Conservation (phyloP, 2,329 filamentous ascomycete genomes). For the Pseudocercospora eumusae region DNA sequence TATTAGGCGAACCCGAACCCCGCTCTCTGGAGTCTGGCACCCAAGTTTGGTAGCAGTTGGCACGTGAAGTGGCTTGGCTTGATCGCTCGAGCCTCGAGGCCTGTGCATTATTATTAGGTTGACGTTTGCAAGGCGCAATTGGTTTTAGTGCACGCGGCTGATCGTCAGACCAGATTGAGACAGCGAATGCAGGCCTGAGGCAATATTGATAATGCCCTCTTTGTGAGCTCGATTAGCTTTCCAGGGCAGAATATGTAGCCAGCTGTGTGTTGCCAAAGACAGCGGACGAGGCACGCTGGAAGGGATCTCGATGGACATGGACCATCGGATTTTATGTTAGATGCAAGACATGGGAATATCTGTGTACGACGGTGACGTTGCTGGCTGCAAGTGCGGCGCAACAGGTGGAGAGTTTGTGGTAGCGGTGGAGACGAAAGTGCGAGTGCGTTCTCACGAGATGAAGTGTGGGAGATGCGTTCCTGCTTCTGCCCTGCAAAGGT, state of each 20-base stretch:
- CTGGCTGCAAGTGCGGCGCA: neutral
- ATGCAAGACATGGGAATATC: neutral
- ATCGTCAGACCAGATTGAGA: neutral
- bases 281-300: neutral
- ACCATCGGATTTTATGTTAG: neutral
- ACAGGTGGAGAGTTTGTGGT: neutral
- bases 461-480: constrained; percentile 7
- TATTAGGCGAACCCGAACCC: neutral
- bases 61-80: constrained; percentile 1
- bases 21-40: neutral
- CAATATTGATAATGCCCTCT: neutral
- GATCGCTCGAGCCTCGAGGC: neutral
- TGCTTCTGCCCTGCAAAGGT: constrained; percentile 10
- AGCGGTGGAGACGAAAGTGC: neutral
- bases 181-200: neutral
- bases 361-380: neutral
- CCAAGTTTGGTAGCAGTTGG: neutral
- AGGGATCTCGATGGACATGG: neutral
- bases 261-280: neutral
- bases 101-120: constrained; percentile 7
- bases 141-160: neutral
- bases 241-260: too few relatives aligned
- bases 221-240: neutral
- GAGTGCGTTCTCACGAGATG: neutral
- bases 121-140: neutral